Percentiles rank a stretch among this genome's conserved stretches.
phyloP scores from a whole-genome alignment of 2,329 filamentous ascomycete species.

The Aaosphaeria pasadenensis region DNA sequence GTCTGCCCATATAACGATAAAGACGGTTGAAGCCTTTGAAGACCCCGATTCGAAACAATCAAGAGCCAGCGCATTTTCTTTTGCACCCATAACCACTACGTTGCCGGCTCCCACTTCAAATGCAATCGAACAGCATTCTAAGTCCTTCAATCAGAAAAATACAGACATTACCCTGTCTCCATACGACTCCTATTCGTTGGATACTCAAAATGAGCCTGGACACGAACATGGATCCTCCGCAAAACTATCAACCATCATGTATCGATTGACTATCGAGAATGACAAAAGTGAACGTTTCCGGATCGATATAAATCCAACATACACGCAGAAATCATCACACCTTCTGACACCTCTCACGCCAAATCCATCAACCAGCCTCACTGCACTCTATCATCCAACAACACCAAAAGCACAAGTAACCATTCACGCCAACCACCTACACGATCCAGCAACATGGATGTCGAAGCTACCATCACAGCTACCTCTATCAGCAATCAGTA shows the following conservation, averaged over 20 bases:
- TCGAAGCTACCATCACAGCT: slow-evolving; percentile 65
- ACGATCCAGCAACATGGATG: slow-evolving; percentile 69
- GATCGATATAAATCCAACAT: slow-evolving; percentile 62
- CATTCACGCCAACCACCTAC: slow-evolving; percentile 31
- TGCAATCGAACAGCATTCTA: slow-evolving; percentile 52
- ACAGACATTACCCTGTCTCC: slow-evolving; percentile 63
- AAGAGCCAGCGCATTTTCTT: slow-evolving; percentile 31
- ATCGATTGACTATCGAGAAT: slow-evolving; percentile 72
- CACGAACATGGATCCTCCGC: slow-evolving; percentile 1
- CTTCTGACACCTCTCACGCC: slow-evolving; percentile 37
- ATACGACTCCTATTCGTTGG: slow-evolving; percentile 64
- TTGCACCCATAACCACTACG: slow-evolving; percentile 19
- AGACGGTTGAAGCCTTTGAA: slow-evolving; percentile 70
- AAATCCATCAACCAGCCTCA: slow-evolving; percentile 39
- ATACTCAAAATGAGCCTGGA: slow-evolving; percentile 27
- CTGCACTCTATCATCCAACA: slow-evolving; percentile 43
- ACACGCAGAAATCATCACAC: slow-evolving; percentile 42
- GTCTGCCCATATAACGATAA: slow-evolving; percentile 67
- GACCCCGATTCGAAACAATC: slow-evolving; percentile 44
- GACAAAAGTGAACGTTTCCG: slow-evolving; percentile 61
- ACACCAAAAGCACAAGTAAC: slow-evolving; percentile 40
- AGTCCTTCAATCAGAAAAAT: slow-evolving; percentile 60
- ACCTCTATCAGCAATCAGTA: slow-evolving; percentile 76
- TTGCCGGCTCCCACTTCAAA: slow-evolving; percentile 35
- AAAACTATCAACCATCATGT: slow-evolving; percentile 50